Conservation (phyloP, 164 flowering plant species). For the Chimonanthus praecox region DNA sequence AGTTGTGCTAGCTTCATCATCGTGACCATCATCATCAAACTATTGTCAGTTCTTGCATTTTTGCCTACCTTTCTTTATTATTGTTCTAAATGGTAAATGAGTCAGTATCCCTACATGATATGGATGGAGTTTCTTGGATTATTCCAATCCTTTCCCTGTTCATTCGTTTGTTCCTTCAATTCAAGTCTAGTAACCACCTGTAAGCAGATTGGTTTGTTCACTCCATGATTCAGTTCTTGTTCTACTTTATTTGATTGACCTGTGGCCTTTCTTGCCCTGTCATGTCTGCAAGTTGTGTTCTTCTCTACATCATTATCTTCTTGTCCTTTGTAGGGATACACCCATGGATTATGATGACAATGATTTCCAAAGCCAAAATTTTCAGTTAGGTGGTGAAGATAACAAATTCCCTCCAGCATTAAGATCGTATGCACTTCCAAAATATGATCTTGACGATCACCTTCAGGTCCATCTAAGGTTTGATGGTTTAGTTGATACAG, state of each 20-base stretch:
- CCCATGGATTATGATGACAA: slow-evolving; percentile 96
- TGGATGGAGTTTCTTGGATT: neutral
- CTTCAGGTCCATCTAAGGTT: slow-evolving; percentile 66
- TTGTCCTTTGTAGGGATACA: slow-evolving; percentile 45
- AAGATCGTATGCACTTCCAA: slow-evolving; percentile 65
- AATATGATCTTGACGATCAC: slow-evolving; percentile 62
- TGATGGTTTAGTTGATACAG: slow-evolving; percentile 83
- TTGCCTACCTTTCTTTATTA: too few relatives aligned
- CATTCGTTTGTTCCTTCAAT: too few relatives aligned
- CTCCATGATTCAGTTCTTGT: too few relatives aligned
- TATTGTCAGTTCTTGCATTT: too few relatives aligned
- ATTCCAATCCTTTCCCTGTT: neutral
- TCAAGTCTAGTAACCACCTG: too few relatives aligned
- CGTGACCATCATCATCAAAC: too few relatives aligned
- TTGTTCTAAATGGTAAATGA: too few relatives aligned
- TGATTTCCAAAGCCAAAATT: slow-evolving; percentile 74
- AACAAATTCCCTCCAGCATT: slow-evolving; percentile 54
- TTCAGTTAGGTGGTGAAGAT: slow-evolving; percentile 76
- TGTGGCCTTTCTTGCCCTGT: neutral
- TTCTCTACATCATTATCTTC: neutral
- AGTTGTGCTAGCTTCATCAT: too few relatives aligned
- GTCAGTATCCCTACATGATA: too few relatives aligned
- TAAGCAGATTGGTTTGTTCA: too few relatives aligned
- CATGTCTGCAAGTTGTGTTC: neutral
- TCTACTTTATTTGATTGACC: neutral